Base-by-base conservation (phyloP, 352 stramenopile genomes). In the Globisporangium emineosum region DNA sequence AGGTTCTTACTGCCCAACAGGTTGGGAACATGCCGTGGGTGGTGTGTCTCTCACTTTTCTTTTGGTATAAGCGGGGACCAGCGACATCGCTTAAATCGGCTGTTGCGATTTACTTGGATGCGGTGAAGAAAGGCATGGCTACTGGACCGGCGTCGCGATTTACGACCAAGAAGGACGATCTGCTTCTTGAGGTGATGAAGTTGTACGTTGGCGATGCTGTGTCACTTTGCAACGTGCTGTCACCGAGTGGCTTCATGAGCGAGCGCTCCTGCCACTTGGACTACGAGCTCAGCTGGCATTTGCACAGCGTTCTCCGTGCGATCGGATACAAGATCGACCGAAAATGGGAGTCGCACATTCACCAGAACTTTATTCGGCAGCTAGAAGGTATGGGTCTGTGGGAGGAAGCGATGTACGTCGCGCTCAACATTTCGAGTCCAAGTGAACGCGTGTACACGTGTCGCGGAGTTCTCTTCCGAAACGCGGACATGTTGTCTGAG, bases 321-420 rank as follows among this genome's bases (percentile, higher is more conserved):
- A 73, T 93, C 55, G 84, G 83, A 29, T 91, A 89, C 68, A 83
- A 89, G 40, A 73, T 91, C 55, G 79, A 90, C 45, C 76, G 78
- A 5, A 79, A 90, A 53, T 90, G 80, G 78, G 78, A 92, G 62
- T 89, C 86, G 7, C 80, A 93, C 64, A 78, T 94, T 33, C 78
- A 90, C 33, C 82, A 90, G 25, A 89, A 90, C 67, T 96, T 91
- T 32, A 88, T 96, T 47, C 75, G 78, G 12, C 81, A 94, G 68
- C 69, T 96, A 10, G 78, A 94, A 51, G 69, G 81, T 15, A 76
- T 67, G 32, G 75, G 79, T 4, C 51, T 89, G 42, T 92, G 86
- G 80, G 65, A 91, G 49, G 70, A 93, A 21, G 87, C 85, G 23
- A 55, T 93, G 8, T 94, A 93, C 63, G 86, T 96, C 32, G 71